Base-by-base conservation (phyloP, 768 basidiomycete genomes). In the Leccinellum rugosiceps region DNA sequence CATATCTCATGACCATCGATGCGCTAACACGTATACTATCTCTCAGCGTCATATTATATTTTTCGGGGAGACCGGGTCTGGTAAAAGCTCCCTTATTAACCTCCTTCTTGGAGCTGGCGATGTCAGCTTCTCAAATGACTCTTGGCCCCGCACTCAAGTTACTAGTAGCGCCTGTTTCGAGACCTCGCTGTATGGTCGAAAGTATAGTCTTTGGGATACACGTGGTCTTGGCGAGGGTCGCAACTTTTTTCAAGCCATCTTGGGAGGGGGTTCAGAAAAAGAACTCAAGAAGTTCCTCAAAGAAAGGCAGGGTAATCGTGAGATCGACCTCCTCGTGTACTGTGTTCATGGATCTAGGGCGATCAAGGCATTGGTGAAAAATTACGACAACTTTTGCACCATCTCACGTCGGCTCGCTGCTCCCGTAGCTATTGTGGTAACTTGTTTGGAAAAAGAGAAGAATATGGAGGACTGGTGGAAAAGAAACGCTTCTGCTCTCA, bases 241-340 rank as follows among this genome's bases (percentile, higher is more conserved):
- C 25, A 49, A 9, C 14, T 53, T 70, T 56, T 38, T 58, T 49
- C 58, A 6, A 31, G 11, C 3, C 15, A 3, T 68, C 13, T 59
- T 68, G 15, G 10, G 49, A n/a, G 26, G 19, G 4, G 17, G 35
- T 25, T 56, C 72, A 2, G 60, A 3, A n/a, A 58, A 51, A 51
- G 57, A 59, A 4, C 51, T 71, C 21, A 61, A 61, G 50, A 60
- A 53, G n/a, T 56, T 69, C 35, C 60, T 69, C 26, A 44, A 59
- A 30, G 58, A 66, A 50, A 62, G 64, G 5, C 59, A 66, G 17
- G 26, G 25, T 14, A 57, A 28, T n/a, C 58, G 52, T 1, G 75
- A 77, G 8, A 62, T 79, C 19, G 72, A 67, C 65, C 75, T 80
- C 46, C 72, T 80, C 9, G 68, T 79, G 2, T 78, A 66, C 55